Percentiles rank a stretch among this genome's conserved stretches.
phyloP scores from a whole-genome alignment of 108 stramenopile species.

The Epithemia pelagica region DNA sequence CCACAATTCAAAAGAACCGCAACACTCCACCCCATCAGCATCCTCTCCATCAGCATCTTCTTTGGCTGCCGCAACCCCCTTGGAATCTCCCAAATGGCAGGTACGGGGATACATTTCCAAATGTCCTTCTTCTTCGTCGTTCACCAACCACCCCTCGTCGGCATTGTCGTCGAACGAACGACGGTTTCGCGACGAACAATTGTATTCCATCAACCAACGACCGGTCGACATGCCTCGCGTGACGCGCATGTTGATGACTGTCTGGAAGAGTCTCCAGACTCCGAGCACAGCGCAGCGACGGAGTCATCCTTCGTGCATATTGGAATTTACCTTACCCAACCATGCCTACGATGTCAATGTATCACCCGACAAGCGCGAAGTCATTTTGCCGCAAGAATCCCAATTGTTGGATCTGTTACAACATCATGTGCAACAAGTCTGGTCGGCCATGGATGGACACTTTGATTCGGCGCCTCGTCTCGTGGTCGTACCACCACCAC shows the following conservation, averaged over 20 bases:
- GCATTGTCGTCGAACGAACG: background rate
- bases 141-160: background rate
- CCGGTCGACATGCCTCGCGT: constrained; percentile 92
- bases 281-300: constrained; percentile 18
- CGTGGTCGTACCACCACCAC: background rate
- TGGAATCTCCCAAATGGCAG: background rate
- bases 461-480: constrained; percentile 27
- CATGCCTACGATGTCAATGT: constrained; percentile 91
- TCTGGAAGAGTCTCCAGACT: constrained; percentile 79
- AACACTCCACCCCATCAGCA: background rate
- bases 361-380: constrained; percentile 94
- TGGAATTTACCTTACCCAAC: constrained; percentile 75
- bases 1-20: background rate
- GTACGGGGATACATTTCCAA: constrained; percentile 15
- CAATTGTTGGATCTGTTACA: constrained; percentile 41
- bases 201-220: constrained; percentile 90
- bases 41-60: background rate
- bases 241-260: constrained; percentile 46
- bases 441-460: constrained; percentile 55
- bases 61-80: background rate
- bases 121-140: background rate
- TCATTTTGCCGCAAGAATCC: constrained; percentile 75
- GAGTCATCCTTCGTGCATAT: constrained; percentile 85
- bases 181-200: constrained; percentile 34
- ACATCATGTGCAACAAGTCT: constrained; percentile 37